Evolutionary conservation across 495 filamentous ascomycete species (phyloP).

Genomic region (Aspergillus affinis): DNA sequence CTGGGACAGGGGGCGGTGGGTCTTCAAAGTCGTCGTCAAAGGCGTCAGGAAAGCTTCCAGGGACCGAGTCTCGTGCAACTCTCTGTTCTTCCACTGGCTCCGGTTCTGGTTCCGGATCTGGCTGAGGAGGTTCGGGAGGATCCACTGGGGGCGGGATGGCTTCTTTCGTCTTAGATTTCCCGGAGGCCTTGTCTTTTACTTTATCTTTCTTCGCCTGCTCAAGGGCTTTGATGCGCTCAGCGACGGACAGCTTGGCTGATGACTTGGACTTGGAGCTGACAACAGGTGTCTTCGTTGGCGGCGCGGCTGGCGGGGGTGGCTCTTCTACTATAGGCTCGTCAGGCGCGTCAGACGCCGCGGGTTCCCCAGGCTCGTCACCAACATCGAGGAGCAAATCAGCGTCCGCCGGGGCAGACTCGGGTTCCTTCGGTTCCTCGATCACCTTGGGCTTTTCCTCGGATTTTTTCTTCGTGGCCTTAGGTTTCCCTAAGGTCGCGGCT

Average conservation of each 20-base stretch:
- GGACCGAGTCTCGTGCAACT: conserved; percentile 35
- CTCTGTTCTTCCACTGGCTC: conserved; percentile 25
- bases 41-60: conserved; percentile 42
- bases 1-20: conserved; percentile 13
- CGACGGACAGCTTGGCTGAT: conserved; percentile 42
- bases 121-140: conserved; percentile 17
- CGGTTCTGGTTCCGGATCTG: conserved; percentile 20
- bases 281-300: conserved; percentile 29
- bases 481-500: conserved; percentile 32
- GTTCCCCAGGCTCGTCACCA: conserved; percentile 30
- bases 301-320: conserved; percentile 35
- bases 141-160: conserved; percentile 19
- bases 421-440: conserved; percentile 26
- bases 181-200: conserved; percentile 32
- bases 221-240: conserved; percentile 49
- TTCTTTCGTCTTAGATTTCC: conserved; percentile 29
- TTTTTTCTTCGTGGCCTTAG: conserved; percentile 39
- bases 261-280: conserved; percentile 43
- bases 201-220: conserved; percentile 46
- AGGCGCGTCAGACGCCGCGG: conserved; percentile 31
- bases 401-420: conserved; percentile 23
- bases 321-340: conserved; percentile 33
- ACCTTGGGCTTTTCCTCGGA: conserved; percentile 31
- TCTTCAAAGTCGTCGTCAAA: conserved; percentile 27
- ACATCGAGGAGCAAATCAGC: conserved; percentile 35